A percentile compares a stretch with the other conserved stretches of the same genome.
phyloP scores from a whole-genome alignment of 1,139 yeast species.

The Neolecta irregularis region DNA sequence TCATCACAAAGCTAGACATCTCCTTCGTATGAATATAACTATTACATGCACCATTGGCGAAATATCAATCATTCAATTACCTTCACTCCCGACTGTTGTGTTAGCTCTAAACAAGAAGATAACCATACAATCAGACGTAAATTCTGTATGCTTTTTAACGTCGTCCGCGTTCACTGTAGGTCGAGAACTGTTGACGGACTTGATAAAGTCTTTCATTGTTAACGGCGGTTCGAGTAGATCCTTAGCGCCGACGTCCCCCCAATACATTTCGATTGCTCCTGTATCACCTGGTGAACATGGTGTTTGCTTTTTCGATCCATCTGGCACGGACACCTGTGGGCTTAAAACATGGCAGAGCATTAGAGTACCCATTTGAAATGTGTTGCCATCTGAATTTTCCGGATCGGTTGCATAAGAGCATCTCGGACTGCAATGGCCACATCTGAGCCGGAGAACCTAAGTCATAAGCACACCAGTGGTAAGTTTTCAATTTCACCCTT shows the following conservation, averaged over 20 bases:
- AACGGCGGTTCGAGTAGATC: constrained; percentile 80
- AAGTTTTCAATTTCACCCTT: constrained; percentile 33
- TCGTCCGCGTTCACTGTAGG: constrained; percentile 89
- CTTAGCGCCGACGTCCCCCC: constrained; percentile 85
- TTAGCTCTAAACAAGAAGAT: too few species aligned
- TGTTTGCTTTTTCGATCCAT: constrained; percentile 36
- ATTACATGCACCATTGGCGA: too few species aligned
- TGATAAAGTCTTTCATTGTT: constrained; percentile 80
- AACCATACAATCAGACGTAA: constrained; percentile 84
- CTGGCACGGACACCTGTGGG: constrained; percentile 22
- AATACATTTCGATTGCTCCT: constrained; percentile 74
- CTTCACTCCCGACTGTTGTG: constrained; percentile 99
- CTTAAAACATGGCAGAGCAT: constrained; percentile 14
- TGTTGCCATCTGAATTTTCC: constrained; percentile 91
- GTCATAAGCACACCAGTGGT: neutral
- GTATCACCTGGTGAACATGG: constrained; percentile 96
- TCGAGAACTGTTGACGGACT: constrained; percentile 78
- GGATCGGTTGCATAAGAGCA: constrained; percentile 93
- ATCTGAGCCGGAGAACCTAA: constrained; percentile 83
- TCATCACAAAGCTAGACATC: too few species aligned
- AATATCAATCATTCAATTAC: constrained; percentile 50
- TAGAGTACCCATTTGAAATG: constrained; percentile 54
- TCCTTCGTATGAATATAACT: too few species aligned
- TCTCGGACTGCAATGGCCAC: constrained; percentile 92
- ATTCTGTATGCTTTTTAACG: constrained; percentile 65